These are phyloP conservation scores for Chlamydomonas applanata DNA, from an alignment of 139 green algal genomes.

Conservation along the genomic window DNA sequence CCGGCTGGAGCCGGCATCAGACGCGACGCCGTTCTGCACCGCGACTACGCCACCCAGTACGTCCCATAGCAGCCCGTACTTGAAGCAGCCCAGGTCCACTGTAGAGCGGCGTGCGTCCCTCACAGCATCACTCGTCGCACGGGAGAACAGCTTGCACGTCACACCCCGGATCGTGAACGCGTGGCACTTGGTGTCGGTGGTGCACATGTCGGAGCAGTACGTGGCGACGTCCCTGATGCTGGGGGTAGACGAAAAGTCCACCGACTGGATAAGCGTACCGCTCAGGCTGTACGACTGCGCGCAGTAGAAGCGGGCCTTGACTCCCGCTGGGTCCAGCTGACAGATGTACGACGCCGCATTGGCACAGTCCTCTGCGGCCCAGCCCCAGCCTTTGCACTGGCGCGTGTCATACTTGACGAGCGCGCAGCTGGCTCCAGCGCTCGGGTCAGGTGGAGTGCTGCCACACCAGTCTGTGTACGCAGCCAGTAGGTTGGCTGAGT, in stretches of 20 bases:
- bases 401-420: neutral
- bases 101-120: neutral
- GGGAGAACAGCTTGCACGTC: neutral
- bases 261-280: neutral
- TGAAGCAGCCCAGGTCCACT: constrained; percentile 9
- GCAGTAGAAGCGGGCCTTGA: constrained; percentile 3
- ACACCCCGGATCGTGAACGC: neutral
- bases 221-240: neutral
- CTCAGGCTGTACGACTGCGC: neutral
- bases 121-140: neutral
- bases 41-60: neutral
- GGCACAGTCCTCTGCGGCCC: neutral
- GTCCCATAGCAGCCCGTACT: constrained; percentile 7
- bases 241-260: neutral
- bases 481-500: neutral
- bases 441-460: neutral
- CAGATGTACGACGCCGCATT: neutral
- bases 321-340: neutral
- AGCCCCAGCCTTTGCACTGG: neutral
- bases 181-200: constrained; percentile 4
- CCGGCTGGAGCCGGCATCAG: neutral
- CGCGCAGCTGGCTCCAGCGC: neutral
- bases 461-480: neutral
- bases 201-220: constrained; percentile 11
- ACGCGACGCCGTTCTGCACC: neutral